Base-by-base conservation (phyloP, 768 basidiomycete species). In the Tricholoma flavovirens region DNA sequence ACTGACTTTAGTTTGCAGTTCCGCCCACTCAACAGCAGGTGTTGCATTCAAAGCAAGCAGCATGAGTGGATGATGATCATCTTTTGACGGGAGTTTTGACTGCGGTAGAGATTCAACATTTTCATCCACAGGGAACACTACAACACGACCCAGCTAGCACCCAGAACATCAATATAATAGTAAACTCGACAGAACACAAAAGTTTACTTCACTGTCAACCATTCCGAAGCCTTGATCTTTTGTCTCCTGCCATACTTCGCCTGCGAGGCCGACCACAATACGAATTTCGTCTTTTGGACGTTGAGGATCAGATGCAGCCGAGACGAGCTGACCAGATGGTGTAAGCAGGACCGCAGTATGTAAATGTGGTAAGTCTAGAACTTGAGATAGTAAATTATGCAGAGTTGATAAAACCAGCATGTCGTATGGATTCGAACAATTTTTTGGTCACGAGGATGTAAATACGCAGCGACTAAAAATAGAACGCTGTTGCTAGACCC, bases 181-280 rank as follows among this genome's bases (percentile, higher is more conserved):
- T 30, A 49, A 15, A 17, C 8, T 49, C n/a, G 9, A 17, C 46
- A 49, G n/a, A 29, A 29, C 15, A n/a, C 15, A 12, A 29, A 11
- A 21, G 67, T 75, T 62, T 61, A 89, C 89, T 80, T 91, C 88
- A 67, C 85, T 84, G 57, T 91, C 88, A 3, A 84, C 85, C 83
- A 86, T 87, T 15, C 86, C 87, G 45, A 77, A 73, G 9, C 81
- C 83, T 46, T 83, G 77, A 21, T 80, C 83, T 57, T 75, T 77
- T 24, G 84, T 87, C 69, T 91, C 89, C 51, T 82, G 82, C 89
- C 90, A 92, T 32, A 89, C 76, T 67, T 90, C 88, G 9, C 82
- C 81, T 40, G 83, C 82, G 29, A 92, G 70, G 14, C 89, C 89
- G 7, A 85, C 86, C 24, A 86, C 73, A 42, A 90, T 80, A 53